These are phyloP conservation scores for Cladorrhinum sp. DNA, from an alignment of 2,329 filamentous ascomycete species.

Conservation along the genomic window DNA sequence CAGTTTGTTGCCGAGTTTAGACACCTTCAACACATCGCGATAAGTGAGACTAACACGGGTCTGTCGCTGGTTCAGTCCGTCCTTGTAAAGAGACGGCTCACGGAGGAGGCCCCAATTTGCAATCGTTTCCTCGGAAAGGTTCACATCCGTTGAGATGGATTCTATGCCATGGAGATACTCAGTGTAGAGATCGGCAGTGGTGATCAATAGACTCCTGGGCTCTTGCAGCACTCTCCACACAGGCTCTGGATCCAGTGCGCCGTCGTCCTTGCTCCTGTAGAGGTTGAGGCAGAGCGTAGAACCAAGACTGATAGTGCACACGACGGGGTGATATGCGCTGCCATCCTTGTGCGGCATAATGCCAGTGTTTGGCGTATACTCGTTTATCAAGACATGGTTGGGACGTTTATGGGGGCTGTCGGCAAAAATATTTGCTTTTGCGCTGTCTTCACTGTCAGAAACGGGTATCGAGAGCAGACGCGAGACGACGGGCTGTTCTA, in stretches of 20 bases:
- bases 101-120: slow-evolving; percentile 70
- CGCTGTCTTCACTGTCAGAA: slow-evolving; percentile 28
- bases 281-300: slow-evolving; percentile 75
- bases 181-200: slow-evolving; percentile 64
- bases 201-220: slow-evolving; percentile 75
- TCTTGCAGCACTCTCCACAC: slow-evolving; percentile 72
- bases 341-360: slow-evolving; percentile 98
- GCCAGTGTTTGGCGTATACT: slow-evolving; percentile 83
- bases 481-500: slow-evolving; percentile 65
- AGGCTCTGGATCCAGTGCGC: slow-evolving; percentile 51
- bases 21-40: slow-evolving; percentile 81
- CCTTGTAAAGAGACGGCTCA: slow-evolving; percentile 42
- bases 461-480: slow-evolving; percentile 53
- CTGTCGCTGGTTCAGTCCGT: slow-evolving; percentile 55
- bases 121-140: slow-evolving; percentile 59
- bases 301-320: slow-evolving; percentile 86
- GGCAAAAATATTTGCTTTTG: slow-evolving; percentile 47
- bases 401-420: slow-evolving; percentile 70
- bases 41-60: slow-evolving; percentile 74
- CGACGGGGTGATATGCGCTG: slow-evolving; percentile 77
- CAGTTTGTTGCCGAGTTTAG: slow-evolving; percentile 67
- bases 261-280: slow-evolving; percentile 60
- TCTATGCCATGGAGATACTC: slow-evolving; percentile 73
- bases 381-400: slow-evolving; percentile 93
- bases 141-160: slow-evolving; percentile 61